Percentiles rank a stretch among this genome's conserved stretches.
Evolutionary conservation across 176 grass and related monocot genomes (phyloP).

Genomic region (Eremochloa ophiuroides): DNA sequence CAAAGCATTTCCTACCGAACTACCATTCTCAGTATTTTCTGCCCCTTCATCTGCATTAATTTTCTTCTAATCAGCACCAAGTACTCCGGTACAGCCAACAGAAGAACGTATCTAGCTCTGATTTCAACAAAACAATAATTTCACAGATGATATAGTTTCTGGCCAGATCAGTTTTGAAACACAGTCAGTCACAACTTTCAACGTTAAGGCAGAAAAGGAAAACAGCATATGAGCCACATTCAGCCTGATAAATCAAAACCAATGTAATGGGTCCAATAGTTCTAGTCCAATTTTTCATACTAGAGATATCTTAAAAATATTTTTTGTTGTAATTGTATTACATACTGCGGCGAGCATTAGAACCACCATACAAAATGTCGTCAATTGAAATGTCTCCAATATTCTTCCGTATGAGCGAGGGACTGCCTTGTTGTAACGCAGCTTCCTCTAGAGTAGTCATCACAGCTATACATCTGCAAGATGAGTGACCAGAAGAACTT

Average conservation of each 20-base stretch:
- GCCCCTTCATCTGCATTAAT: constrained; percentile 74
- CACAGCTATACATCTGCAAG: constrained; percentile 92
- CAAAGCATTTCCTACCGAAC: constrained; percentile 52
- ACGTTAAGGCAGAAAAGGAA: not conserved
- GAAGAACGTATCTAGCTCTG: constrained; percentile 14
- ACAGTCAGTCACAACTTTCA: not conserved
- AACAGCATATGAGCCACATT: constrained; percentile 14
- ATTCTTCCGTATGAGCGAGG: constrained; percentile 75
- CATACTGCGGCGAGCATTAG: constrained; percentile 76
- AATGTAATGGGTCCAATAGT: not conserved
- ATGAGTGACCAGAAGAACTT: constrained; percentile 21
- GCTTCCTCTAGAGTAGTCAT: constrained; percentile 84
- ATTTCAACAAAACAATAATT: constrained; percentile 15
- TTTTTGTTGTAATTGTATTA: constrained; percentile 58
- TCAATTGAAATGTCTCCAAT: constrained; percentile 91
- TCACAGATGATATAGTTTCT: constrained; percentile 12
- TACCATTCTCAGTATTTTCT: constrained; percentile 40
- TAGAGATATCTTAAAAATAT: constrained; percentile 36
- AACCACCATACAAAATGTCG: constrained; percentile 87
- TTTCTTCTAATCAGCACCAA: constrained; percentile 55
- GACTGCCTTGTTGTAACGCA: constrained; percentile 58
- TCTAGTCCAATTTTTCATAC: constrained; percentile 41
- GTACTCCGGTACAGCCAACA: constrained; percentile 30
- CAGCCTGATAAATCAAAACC: constrained; percentile 30
- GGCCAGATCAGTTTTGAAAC: constrained; percentile 5